Conservation (phyloP, 306 rosid genomes). For the Morella rubra region DNA sequence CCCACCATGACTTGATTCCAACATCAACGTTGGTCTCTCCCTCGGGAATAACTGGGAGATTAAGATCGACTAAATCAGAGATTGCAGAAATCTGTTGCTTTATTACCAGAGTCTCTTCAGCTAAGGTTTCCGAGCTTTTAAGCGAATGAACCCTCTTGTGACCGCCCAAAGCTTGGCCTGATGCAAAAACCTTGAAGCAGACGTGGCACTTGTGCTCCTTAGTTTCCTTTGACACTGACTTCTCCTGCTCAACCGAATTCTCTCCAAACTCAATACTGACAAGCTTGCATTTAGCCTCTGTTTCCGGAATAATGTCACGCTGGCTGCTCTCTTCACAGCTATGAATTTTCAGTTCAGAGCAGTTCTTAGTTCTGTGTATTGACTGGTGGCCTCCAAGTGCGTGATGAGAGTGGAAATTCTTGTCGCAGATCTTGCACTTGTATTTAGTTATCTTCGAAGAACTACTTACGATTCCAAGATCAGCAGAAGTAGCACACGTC, state of each 20-base stretch:
- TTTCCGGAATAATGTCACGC: slow-evolving; percentile 6
- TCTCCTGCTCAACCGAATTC: slow-evolving; percentile 18
- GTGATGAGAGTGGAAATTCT: slow-evolving; percentile 33
- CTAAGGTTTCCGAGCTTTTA: slow-evolving; percentile 20
- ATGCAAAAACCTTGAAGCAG: slow-evolving; percentile 51
- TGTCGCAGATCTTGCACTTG: slow-evolving; percentile 40
- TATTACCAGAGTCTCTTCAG: slow-evolving; percentile 23
- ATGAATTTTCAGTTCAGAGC: not conserved
- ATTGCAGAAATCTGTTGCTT: slow-evolving; percentile 25
- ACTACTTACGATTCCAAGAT: slow-evolving; percentile 13
- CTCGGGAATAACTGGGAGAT: slow-evolving; percentile 6
- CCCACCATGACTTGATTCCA: slow-evolving; percentile 37
- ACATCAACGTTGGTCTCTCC: slow-evolving; percentile 28
- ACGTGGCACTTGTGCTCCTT: slow-evolving; percentile 33
- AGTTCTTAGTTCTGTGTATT: slow-evolving; percentile 24
- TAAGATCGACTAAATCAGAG: slow-evolving; percentile 19
- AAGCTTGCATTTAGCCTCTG: slow-evolving; percentile 11
- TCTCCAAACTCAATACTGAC: slow-evolving; percentile 4
- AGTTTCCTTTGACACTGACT: slow-evolving; percentile 6
- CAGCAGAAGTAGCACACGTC: not conserved
- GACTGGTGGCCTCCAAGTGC: slow-evolving; percentile 46
- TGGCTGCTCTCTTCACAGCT: not conserved
- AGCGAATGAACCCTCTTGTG: slow-evolving; percentile 48
- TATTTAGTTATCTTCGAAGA: slow-evolving; percentile 21
- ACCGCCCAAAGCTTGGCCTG: slow-evolving; percentile 60